Percentiles rank a stretch among this genome's conserved stretches.
phyloP scores from a whole-genome alignment of 2,329 filamentous ascomycete genomes.

The Trichoderma sp. region DNA sequence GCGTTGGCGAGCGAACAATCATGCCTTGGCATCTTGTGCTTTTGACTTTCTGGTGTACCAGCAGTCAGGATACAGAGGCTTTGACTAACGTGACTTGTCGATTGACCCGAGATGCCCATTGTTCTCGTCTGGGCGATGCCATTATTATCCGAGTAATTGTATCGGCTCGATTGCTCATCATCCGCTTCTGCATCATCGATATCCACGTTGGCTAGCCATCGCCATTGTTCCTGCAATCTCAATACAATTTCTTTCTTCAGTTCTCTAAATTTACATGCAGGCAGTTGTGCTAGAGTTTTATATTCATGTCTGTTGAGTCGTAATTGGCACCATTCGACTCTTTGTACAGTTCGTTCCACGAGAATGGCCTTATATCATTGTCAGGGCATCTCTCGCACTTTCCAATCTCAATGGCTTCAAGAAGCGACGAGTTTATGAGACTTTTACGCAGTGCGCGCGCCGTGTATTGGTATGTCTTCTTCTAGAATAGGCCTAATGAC shows the following conservation, averaged over 20 bases:
- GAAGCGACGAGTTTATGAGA: conserved; percentile 1
- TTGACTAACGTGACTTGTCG: not conserved
- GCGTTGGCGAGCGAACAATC: conserved; percentile 38
- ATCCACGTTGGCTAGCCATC: not conserved
- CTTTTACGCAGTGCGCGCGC: not conserved
- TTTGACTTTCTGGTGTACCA: not conserved
- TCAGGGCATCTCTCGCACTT: conserved; percentile 1
- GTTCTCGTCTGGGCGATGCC: not conserved
- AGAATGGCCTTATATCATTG: not conserved
- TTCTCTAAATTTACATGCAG: not conserved
- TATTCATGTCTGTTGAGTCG: conserved; percentile 9
- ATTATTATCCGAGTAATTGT: not conserved
- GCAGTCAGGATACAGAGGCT: too few relatives aligned
- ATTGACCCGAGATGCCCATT: not conserved
- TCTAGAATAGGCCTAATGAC: not conserved
- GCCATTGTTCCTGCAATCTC: not conserved
- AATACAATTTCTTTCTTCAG: not conserved
- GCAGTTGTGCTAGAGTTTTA: conserved; percentile 1
- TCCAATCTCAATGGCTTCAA: conserved; percentile 11
- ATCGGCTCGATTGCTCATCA: not conserved
- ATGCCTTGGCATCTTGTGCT: not conserved
- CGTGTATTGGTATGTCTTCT: not conserved
- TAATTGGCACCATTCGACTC: not conserved
- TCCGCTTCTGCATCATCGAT: not conserved
- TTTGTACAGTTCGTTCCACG: not conserved